Evolutionary conservation across 1,284 basidiomycete species (phyloP), one percentile per base, ranked within the genome.

Genomic region (Termitomyces sp.): DNA sequence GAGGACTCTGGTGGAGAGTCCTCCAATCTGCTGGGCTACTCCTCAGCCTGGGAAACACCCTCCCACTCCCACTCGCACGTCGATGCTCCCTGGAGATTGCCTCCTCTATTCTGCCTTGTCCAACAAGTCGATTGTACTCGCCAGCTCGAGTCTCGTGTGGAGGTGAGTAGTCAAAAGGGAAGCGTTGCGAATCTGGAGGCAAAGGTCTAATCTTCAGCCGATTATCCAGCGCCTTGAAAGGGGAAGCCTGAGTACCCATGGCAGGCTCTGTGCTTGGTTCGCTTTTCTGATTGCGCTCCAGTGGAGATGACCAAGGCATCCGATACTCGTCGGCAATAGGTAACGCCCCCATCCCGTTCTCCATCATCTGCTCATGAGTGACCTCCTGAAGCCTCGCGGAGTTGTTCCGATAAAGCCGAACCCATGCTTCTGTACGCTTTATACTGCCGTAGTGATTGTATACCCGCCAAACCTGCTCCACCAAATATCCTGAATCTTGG

Each of bases 111-210:
- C 68, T 58, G 5, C 68, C 70, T 46, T 68, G 64, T 38, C 58
- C 62, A 21, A 62, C 58, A 10, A 71, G 62, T 44, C 68, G 60
- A 5, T 62, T 53, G 50, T 65, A 68, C 48, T 66, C 65, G 1
- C 66, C 69, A 21, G 71, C 70, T 5, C 69, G 68, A 13, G 70
- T 66, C 3, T 53, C 57, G 15, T 55, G 58, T 0, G 71, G 71
- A 8, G 71, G 70, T 0, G 61, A 58, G 50, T 72, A 73, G 3
- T 68, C 69, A 8, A 64, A 65, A 24, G 64, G 52, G 2, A 40
- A 52, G 17, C 61, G 59, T 24, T 62, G 60, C 1, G 36, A 6
- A n/a, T 64, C 62, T 12, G 55, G 54, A 21, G 48, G 47, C 10
- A 65, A 26, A 1, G 62, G 68, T 24, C 55, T 61, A 42, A 68